Percentiles rank a stretch among this genome's conserved stretches.
Conservation (phyloP, 257 asterid species). For the Scutellaria baicalensis region DNA sequence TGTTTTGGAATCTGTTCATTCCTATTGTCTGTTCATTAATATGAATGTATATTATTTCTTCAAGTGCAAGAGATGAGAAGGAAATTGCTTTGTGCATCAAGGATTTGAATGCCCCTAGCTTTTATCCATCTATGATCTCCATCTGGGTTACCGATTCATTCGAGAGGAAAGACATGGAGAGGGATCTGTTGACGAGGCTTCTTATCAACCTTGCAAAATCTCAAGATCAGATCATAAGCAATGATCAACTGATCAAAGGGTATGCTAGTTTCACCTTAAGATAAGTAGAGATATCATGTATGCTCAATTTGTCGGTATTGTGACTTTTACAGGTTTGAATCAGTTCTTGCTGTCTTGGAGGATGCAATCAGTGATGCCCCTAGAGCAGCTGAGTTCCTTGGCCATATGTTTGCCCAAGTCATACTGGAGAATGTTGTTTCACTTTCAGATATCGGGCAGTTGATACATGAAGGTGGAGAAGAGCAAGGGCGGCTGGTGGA, state of each 20-base stretch:
- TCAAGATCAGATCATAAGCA: conserved; percentile 39
- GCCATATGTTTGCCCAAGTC: conserved; percentile 39
- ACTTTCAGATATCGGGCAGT: conserved; percentile 34
- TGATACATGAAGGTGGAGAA: conserved; percentile 54
- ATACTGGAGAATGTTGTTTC: conserved; percentile 34
- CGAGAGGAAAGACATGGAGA: conserved; percentile 81
- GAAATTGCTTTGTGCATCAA: conserved; percentile 79
- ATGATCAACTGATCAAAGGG: conserved; percentile 76
- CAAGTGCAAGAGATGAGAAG: conserved; percentile 77
- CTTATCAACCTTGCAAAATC: conserved; percentile 55
- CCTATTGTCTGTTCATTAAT: neutral
- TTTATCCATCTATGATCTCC: conserved; percentile 77
- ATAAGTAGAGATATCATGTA: conserved; percentile 28
- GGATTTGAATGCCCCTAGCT: conserved; percentile 68
- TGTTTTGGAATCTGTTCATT: neutral
- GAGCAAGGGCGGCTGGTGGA: conserved; percentile 49
- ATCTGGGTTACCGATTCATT: conserved; percentile 84
- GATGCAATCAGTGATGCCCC: conserved; percentile 75
- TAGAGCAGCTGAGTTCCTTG: conserved; percentile 56
- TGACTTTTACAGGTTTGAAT: conserved; percentile 42
- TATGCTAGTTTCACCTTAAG: conserved; percentile 7
- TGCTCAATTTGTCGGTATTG: neutral
- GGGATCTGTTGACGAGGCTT: conserved; percentile 75
- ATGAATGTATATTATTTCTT: conserved; percentile 1
- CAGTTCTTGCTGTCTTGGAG: conserved; percentile 49